Percentiles rank a stretch among this genome's conserved stretches.
Evolutionary conservation across 23 red algal species (phyloP).

Genomic region (Gracilaria domingensis): DNA sequence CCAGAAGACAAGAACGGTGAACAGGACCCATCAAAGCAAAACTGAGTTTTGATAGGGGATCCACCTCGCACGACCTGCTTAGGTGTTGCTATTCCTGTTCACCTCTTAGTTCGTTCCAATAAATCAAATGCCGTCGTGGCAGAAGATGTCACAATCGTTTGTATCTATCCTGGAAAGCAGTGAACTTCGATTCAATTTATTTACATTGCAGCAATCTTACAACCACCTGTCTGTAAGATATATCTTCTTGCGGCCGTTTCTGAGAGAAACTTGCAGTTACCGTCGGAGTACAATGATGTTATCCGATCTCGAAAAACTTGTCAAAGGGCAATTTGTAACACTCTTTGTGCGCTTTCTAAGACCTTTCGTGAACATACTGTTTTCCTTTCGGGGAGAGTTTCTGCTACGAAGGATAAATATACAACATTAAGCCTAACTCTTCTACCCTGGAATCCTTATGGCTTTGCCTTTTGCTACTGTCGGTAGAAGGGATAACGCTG

Average conservation of each 20-base stretch:
- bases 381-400: too few species aligned
- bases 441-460: too few species aligned
- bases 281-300: too few species aligned
- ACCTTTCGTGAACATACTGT: too few species aligned
- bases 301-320: too few species aligned
- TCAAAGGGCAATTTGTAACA: too few species aligned
- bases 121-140: background rate
- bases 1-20: constrained; percentile 10
- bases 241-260: background rate
- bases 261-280: background rate
- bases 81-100: background rate
- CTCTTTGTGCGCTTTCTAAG: background rate
- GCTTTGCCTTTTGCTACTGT: too few species aligned
- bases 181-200: background rate
- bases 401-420: too few species aligned
- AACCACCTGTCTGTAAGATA: background rate
- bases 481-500: too few species aligned
- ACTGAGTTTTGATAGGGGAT: background rate
- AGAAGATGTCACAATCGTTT: background rate
- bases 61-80: background rate
- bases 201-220: background rate
- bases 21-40: constrained; percentile 13
- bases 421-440: too few species aligned
- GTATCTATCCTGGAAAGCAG: background rate
- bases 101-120: constrained; percentile 12